Base-by-base conservation (phyloP, 225 moss, liverwort and hornwort genomes). In the Pleurozium schreberi region DNA sequence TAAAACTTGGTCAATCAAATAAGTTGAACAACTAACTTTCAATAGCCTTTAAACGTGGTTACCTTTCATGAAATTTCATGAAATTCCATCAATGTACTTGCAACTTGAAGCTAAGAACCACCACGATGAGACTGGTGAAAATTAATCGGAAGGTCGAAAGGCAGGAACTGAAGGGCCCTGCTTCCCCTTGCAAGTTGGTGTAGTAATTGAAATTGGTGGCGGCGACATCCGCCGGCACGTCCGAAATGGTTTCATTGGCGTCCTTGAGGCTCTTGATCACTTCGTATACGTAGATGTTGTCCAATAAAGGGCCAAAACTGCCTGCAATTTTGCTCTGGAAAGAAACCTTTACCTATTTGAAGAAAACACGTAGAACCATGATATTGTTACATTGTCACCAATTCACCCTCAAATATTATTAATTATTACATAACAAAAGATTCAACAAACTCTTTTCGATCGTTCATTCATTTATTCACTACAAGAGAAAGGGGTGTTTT, bases 311-410 rank as follows among this genome's bases (percentile, higher is more conserved):
- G 18, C 98, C 98, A 15, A 89, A 88, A 8, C 88, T 92, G 27
- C 97, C 96, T 0, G 82, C 10, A 10, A 98, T 91, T 68, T 92
- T 96, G 91, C 98, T 98, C 55, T 89, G 81, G 47, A 98, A 98
- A 10, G 91, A 69, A 20, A 98, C 67, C 83, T 87, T 90, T 1
- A 79, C 79, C 79, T 79, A 38, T 16, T 25, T n/a, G 55, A 55
- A 77, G 55, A 77, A 78, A 77, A 38, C 38, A 14, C 14, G 25
- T 15, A 15, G 11, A 55, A 77, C 21, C n/a, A n/a, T n/a, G n/a
- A n/a, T n/a, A n/a, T n/a, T n/a, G n/a, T n/a, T n/a, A n/a, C n/a
- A n/a, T n/a, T n/a, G n/a, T n/a, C n/a, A n/a, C n/a, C n/a, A n/a
- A n/a, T n/a, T n/a, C n/a, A n/a, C n/a, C n/a, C n/a, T n/a, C n/a